Evolutionary conservation across 495 filamentous ascomycete genomes (phyloP).

Genomic region (Talaromyces thailandensis): DNA sequence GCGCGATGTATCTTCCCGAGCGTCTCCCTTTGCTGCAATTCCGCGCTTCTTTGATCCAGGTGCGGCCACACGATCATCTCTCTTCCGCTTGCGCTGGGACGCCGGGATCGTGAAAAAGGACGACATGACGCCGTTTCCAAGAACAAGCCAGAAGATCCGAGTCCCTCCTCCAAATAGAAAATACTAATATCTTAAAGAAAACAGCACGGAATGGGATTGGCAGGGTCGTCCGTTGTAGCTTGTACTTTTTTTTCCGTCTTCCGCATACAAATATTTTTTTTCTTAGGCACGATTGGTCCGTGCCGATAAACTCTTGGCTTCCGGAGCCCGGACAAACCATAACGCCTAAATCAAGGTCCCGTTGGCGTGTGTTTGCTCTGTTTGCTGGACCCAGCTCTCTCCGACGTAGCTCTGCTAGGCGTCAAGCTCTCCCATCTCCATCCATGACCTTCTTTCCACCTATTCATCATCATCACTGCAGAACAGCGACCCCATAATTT

Average conservation of each 20-base stretch:
- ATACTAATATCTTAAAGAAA: not conserved
- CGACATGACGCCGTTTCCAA: slow-evolving; percentile 44
- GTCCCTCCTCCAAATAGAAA: not conserved
- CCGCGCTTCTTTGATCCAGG: slow-evolving; percentile 49
- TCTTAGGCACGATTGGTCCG: slow-evolving; percentile 7
- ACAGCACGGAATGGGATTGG: not conserved
- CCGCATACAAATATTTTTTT: slow-evolving; percentile 4
- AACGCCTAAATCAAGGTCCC: slow-evolving; percentile 9
- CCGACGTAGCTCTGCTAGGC: not conserved
- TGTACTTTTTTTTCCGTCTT: not conserved
- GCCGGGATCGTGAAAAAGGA: slow-evolving; percentile 79
- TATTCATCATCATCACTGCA: slow-evolving; percentile 6
- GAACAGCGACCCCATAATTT: not conserved
- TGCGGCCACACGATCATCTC: slow-evolving; percentile 38
- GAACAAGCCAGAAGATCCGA: not conserved
- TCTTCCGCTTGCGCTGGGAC: slow-evolving; percentile 75
- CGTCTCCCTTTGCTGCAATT: slow-evolving; percentile 26
- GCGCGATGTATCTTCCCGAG: slow-evolving; percentile 19
- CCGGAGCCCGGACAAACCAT: slow-evolving; percentile 5
- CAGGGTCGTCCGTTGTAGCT: not conserved
- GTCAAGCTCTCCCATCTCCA: slow-evolving; percentile 4
- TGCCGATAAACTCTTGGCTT: slow-evolving; percentile 7
- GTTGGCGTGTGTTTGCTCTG: not conserved
- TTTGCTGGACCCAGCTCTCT: not conserved
- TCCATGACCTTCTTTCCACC: slow-evolving; percentile 12